Base-by-base conservation (phyloP, 129 eudicot genomes). In the Artemisia annua region DNA sequence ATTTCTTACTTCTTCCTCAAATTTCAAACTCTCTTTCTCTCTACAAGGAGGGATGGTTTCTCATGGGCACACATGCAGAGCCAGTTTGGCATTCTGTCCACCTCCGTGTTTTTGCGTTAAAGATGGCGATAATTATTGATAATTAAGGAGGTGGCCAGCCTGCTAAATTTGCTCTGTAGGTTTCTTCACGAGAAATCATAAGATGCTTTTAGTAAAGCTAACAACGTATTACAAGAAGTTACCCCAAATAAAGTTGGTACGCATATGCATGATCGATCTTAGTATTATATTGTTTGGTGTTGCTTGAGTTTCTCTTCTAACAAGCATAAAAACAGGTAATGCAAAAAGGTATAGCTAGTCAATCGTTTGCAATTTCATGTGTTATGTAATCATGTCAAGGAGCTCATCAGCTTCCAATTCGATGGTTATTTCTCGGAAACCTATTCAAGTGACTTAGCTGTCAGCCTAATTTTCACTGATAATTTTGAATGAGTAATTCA, bases 21-120 rank as follows among this genome's bases (percentile, higher is more conserved):
- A 60, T 56, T 17, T 11, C 75, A 56, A 39, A 52, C 57, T 52
- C 57, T 52, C 56, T 43, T 3, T 51, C 26, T 69, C 61, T 71
- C 66, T 58, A 7, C 4, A 64, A 15, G 43, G 67, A 78, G 76
- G 66, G 72, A 72, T 75, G 68, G 82, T 77, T 77, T 72, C 78
- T 82, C 85, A 66, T 74, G 79, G 48, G 66, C 67, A 66, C 67
- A 77, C 46, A 4, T 82, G 55, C 82, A 77, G 76, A 77, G 67
- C 44, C 43, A 48, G 60, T 82, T 82, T 82, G 85, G 85, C 85
- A 82, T 82, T 82, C 85, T 82, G 85, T 82, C 79, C 85, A 82
- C 85, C 85, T 82, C 85, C 63, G n/a, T 18, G 9, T 63, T 16
- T 70, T 28, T 10, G 65, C 26, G 67, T 70, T 61, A 18, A 76